phyloP scores from a whole-genome alignment of 805 yeast genomes.

The Candida koratica region DNA sequence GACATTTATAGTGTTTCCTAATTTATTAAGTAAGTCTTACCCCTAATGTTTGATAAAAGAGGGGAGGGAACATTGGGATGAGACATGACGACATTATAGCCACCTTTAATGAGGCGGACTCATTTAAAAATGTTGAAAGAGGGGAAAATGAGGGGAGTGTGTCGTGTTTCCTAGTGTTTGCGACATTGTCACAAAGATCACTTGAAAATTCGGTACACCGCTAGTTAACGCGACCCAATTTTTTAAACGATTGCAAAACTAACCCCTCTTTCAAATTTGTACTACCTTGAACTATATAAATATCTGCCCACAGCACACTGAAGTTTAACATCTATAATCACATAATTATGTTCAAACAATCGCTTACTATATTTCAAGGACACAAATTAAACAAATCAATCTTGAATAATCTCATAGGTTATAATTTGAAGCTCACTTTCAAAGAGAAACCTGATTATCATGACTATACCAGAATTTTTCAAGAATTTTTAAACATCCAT shows the following conservation, averaged over 20 bases:
- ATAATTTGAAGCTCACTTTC: slow-evolving; percentile 10
- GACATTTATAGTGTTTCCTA: slow-evolving; percentile 4
- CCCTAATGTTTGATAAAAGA: not conserved
- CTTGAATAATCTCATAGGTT: slow-evolving; percentile 8
- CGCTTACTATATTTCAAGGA: slow-evolving; percentile 14
- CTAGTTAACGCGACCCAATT: slow-evolving; percentile 2
- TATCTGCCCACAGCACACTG: slow-evolving; percentile 1
- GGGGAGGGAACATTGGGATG: not conserved
- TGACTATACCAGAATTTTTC: slow-evolving; percentile 26
- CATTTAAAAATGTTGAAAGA: not conserved
- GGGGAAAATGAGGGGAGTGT: slow-evolving; percentile 4
- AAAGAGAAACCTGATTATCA: slow-evolving; percentile 20
- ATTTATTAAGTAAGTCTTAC: too few relatives aligned
- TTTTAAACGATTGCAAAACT: slow-evolving; percentile 5
- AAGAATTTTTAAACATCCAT: slow-evolving; percentile 29
- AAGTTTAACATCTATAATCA: not conserved
- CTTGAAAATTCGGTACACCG: slow-evolving; percentile 1
- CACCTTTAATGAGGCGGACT: too few relatives aligned
- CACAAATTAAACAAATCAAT: slow-evolving; percentile 11
- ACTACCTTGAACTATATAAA: slow-evolving; percentile 2
- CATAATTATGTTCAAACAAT: slow-evolving; percentile 14
- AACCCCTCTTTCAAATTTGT: slow-evolving; percentile 6
- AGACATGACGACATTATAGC: too few relatives aligned
- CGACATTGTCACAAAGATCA: not conserved
- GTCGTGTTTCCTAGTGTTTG: not conserved